Percentiles rank a stretch among this genome's conserved stretches.
phyloP scores from a whole-genome alignment of 129 eudicot species.

The Heracleum sosnowskyi region DNA sequence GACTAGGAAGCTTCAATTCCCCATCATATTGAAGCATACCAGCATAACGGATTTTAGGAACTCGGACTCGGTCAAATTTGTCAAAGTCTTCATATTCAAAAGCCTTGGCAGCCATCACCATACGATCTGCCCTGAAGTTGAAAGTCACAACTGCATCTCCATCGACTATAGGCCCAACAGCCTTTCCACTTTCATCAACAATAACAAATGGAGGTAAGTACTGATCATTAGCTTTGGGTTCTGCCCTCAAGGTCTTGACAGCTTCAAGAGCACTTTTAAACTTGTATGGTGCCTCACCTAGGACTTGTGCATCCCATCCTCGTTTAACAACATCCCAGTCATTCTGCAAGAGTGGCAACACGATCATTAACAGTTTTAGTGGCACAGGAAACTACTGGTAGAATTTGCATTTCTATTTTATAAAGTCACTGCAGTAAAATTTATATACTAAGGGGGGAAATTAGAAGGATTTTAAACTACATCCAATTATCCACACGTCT shows the following conservation, averaged over 20 bases:
- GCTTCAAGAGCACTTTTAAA: conserved; percentile 50
- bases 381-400: background rate
- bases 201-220: conserved; percentile 62
- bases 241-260: conserved; percentile 46
- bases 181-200: conserved; percentile 51
- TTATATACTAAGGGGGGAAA: no score
- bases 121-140: conserved; percentile 65
- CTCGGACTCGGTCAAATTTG: conserved; percentile 49
- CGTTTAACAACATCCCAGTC: conserved; percentile 65
- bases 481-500: background rate
- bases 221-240: conserved; percentile 43
- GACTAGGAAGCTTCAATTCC: conserved; percentile 57
- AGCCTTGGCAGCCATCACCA: conserved; percentile 67
- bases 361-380: background rate
- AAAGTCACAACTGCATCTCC: conserved; percentile 69
- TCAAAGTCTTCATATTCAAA: conserved; percentile 53
- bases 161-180: conserved; percentile 61
- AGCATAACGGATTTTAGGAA: conserved; percentile 58
- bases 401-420: background rate
- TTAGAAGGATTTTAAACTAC: no score
- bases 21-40: conserved; percentile 81
- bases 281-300: conserved; percentile 68
- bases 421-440: background rate
- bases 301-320: conserved; percentile 76
- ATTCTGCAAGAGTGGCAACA: conserved; percentile 27